phyloP scores from a whole-genome alignment of 1,284 basidiomycete genomes.

The Meripilus lineatus region DNA sequence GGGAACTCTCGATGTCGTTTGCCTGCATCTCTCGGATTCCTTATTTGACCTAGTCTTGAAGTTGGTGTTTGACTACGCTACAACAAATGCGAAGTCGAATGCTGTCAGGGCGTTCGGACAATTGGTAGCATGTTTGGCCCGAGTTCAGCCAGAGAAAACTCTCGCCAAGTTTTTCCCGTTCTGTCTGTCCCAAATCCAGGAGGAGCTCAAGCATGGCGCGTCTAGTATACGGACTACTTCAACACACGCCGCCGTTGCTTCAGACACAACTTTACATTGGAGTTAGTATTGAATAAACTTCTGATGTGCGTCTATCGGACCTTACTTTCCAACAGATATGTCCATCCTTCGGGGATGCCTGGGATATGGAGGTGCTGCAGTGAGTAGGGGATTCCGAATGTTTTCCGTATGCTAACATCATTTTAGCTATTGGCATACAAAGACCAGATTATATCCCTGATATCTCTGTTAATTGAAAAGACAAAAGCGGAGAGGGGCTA shows the following conservation, averaged over 20 bases:
- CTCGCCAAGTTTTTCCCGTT: conserved; percentile 80
- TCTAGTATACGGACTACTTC: conserved; percentile 91
- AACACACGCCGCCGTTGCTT: conserved; percentile 73
- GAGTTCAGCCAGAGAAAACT: conserved; percentile 74
- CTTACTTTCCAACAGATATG: conserved; percentile 49
- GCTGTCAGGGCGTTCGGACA: conserved; percentile 89
- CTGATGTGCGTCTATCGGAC: conserved; percentile 9
- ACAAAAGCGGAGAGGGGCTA: conserved; percentile 92
- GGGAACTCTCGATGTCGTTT: conserved; percentile 81
- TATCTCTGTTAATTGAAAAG: conserved; percentile 70
- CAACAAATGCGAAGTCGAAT: conserved; percentile 84
- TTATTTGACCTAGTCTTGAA: conserved; percentile 86
- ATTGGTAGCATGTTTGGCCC: conserved; percentile 82
- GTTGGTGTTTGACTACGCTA: conserved; percentile 84
- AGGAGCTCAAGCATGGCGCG: conserved; percentile 88
- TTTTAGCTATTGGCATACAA: conserved; percentile 68
- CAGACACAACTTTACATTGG: conserved; percentile 94
- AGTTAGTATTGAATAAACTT: conserved; percentile 46
- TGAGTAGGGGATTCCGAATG: conserved; percentile 28
- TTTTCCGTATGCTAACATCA: background rate
- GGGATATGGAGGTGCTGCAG: conserved; percentile 63
- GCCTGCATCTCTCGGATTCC: conserved; percentile 82
- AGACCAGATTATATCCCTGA: conserved; percentile 61
- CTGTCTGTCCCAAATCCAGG: conserved; percentile 77
- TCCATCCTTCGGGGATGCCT: conserved; percentile 76